Evolutionary conservation across 2,329 filamentous ascomycete species (phyloP).

Genomic region (Colletotrichum sp.): DNA sequence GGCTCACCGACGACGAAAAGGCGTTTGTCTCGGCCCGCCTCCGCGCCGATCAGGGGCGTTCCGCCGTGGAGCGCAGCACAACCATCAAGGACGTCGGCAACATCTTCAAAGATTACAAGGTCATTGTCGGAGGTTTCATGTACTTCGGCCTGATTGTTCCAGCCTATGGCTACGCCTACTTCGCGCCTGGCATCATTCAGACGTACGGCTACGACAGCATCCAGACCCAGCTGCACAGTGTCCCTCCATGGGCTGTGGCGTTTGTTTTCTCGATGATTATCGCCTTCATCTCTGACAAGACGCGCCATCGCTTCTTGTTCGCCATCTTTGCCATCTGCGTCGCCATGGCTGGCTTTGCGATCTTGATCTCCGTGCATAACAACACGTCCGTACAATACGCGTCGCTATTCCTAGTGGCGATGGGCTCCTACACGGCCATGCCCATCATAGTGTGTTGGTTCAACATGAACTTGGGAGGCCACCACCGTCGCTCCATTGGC

Average conservation of each 20-base stretch:
- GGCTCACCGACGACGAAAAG: conserved; percentile 74
- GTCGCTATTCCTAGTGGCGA: conserved; percentile 81
- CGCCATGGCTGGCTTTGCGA: conserved; percentile 75
- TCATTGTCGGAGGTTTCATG: conserved; percentile 78
- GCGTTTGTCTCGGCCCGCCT: conserved; percentile 70
- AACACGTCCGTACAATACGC: conserved; percentile 73
- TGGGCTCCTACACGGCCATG: conserved; percentile 86
- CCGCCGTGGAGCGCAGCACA: conserved; percentile 66
- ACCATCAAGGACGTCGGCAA: conserved; percentile 61
- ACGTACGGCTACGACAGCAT: conserved; percentile 68
- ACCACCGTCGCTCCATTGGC: conserved; percentile 73
- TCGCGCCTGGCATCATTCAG: conserved; percentile 73
- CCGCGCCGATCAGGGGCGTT: conserved; percentile 70
- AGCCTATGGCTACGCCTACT: conserved; percentile 80
- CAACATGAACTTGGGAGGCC: conserved; percentile 78
- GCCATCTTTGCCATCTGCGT: conserved; percentile 71
- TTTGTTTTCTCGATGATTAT: conserved; percentile 81
- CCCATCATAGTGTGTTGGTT: conserved; percentile 86
- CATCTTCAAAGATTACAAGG: conserved; percentile 76
- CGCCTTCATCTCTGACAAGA: conserved; percentile 73
- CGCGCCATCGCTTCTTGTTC: conserved; percentile 77
- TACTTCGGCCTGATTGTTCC: conserved; percentile 82
- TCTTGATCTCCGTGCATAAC: conserved; percentile 75
- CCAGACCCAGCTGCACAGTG: conserved; percentile 61
- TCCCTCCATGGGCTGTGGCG: conserved; percentile 68